Evolutionary conservation across 2,329 filamentous ascomycete species (phyloP), one percentile per base, ranked within the genome.

Genomic region (Geosmithia putterillii): DNA sequence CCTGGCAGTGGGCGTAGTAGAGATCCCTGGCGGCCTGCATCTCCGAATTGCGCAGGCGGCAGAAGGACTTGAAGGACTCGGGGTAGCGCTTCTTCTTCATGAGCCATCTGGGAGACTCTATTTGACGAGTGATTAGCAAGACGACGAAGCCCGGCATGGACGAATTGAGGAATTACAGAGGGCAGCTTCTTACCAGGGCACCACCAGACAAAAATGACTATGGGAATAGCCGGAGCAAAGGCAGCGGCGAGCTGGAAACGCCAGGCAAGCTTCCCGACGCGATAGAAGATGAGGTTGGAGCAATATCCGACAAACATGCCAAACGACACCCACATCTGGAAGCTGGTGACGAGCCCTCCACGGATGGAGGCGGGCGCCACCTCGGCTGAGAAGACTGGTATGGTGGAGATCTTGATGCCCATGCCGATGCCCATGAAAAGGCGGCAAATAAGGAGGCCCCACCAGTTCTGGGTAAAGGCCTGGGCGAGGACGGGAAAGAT

Each of bases 281-380:
- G 65, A 39, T 74, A 77, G 37, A 83, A 74, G 4, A 70, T 75
- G 23, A 84, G 65, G 52, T 83, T 84, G 47, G 79, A 79, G 45
- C 68, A 73, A 44, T 73, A 79, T 9, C 81, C 82, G 18, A 83
- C 63, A 57, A 83, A 79, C 51, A 84, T 82, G 36, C 76, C 76
- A 52, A 54, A 45, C 18, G 50, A 51, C 40, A 36, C 68, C 66
- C 69, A 76, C 17, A 76, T 54, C 53, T 76, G 72, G 69, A 70
- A 76, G 0, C 62, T 67, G 67, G 73, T 74, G 35, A 73, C 70
- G 4, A 76, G 53, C 6, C 65, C 70, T 9, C 72, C 72, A 4
- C 72, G 67, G 45, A 75, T 73, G n/a, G 61, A 58, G 2, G 70
- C 63, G 0, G 73, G 73, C 0, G 69, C 59, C 46, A 69, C 72